phyloP scores from a whole-genome alignment of 257 asterid genomes.

The Gentiana macrophylla region DNA sequence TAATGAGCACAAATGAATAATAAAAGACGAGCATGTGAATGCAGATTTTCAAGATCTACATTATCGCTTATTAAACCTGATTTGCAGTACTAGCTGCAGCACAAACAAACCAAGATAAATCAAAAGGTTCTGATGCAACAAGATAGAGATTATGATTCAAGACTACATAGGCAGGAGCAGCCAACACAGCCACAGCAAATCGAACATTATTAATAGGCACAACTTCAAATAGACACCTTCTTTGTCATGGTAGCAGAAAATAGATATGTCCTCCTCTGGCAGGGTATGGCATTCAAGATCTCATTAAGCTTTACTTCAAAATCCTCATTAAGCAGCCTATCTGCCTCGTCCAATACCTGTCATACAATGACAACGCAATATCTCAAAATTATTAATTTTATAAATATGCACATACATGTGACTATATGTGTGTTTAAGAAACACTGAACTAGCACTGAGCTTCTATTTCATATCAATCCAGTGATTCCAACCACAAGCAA shows the following conservation, averaged over 20 bases:
- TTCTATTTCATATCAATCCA: neutral
- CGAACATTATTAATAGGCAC: neutral
- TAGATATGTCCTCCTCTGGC: constrained; percentile 70
- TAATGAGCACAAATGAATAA: no score
- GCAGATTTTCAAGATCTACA: no score
- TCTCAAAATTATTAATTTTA: neutral
- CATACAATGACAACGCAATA: neutral
- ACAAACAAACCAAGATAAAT: no score
- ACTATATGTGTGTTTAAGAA: neutral
- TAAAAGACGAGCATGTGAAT: no score
- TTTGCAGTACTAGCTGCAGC: no score
- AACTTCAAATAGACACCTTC: constrained; percentile 34
- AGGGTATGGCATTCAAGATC: constrained; percentile 64
- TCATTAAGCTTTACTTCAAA: constrained; percentile 78
- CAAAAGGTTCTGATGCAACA: no score
- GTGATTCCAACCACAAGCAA: neutral
- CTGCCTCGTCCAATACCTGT: constrained; percentile 95
- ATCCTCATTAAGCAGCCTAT: constrained; percentile 80
- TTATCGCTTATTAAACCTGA: no score
- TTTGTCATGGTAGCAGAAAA: constrained; percentile 98
- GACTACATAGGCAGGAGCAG: neutral
- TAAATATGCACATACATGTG: neutral
- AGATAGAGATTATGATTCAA: neutral
- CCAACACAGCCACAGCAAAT: neutral
- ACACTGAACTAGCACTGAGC: neutral